These are phyloP conservation scores for Mariannaea elegans DNA, from an alignment of 2,329 filamentous ascomycete species.

Conservation along the genomic window DNA sequence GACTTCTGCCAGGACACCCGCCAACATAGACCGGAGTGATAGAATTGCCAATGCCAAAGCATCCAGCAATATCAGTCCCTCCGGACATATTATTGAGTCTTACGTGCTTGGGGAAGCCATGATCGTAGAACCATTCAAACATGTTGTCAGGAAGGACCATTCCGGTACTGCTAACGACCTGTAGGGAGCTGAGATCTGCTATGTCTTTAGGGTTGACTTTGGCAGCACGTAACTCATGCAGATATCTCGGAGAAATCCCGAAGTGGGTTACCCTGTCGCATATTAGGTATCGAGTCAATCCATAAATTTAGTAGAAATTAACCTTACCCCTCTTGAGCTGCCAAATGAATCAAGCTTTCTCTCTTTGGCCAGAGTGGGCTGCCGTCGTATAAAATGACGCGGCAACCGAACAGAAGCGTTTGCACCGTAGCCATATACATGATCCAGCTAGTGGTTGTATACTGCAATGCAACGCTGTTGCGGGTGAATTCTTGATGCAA, in stretches of 20 bases:
- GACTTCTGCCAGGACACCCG: neutral
- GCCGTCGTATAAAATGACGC: slow-evolving; percentile 3
- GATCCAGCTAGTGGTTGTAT: slow-evolving; percentile 6
- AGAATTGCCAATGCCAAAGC: neutral
- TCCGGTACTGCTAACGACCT: neutral
- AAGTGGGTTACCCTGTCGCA: neutral
- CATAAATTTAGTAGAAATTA: no score
- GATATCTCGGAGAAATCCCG: neutral
- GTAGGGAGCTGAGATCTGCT: neutral
- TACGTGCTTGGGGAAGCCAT: neutral
- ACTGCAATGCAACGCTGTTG: neutral
- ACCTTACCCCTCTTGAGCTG: no score
- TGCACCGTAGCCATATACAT: neutral
- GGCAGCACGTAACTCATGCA: neutral
- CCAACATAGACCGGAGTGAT: neutral
- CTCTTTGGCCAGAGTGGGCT: neutral
- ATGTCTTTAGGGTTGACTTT: neutral
- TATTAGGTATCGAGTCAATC: no score
- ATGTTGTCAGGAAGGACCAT: neutral
- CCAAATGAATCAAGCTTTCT: no score
- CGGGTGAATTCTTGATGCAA: neutral
- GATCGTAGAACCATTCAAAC: slow-evolving; percentile 1
- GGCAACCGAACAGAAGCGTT: neutral
- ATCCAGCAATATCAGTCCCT: slow-evolving; percentile 7
- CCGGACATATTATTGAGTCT: neutral